Evolutionary conservation across 805 yeast genomes (phyloP).

Genomic region (Metschnikowia cerradonensis): DNA sequence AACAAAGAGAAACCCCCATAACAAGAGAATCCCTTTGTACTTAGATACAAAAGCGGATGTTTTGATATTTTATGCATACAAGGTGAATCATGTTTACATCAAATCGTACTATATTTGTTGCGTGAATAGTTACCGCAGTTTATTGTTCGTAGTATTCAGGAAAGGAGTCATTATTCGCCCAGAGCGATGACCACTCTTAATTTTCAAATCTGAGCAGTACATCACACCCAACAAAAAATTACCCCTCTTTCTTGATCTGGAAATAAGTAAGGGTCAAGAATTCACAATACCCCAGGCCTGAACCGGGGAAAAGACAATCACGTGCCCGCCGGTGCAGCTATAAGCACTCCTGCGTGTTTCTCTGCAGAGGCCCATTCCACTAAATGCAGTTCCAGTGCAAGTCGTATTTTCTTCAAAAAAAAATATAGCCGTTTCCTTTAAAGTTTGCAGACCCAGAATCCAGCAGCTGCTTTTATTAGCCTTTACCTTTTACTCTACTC

Average conservation of each 20-base stretch:
- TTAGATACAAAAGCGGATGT: not conserved
- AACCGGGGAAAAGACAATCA: not conserved
- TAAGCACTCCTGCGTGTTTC: constrained; percentile 4
- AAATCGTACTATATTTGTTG: not conserved
- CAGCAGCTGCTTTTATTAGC: not conserved
- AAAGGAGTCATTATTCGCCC: not conserved
- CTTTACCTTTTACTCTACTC: not conserved
- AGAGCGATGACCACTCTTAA: not conserved
- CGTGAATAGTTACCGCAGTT: not conserved
- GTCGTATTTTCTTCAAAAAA: constrained; percentile 3
- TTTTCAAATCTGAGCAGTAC: not conserved
- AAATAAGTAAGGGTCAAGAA: not conserved
- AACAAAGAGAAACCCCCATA: too few relatives aligned
- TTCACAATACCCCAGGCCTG: not conserved
- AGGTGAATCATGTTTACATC: not conserved
- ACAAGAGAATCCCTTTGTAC: too few relatives aligned
- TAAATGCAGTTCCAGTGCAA: constrained; percentile 1
- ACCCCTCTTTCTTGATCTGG: not conserved
- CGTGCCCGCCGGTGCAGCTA: not conserved
- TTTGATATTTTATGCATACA: not conserved
- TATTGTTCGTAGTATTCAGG: not conserved
- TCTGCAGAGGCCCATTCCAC: not conserved
- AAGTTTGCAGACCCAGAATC: not conserved
- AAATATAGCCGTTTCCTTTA: not conserved
- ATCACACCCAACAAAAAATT: not conserved